These are phyloP conservation scores for Spongospora subterranea DNA, from an alignment of 208 protist genomes.

Conservation along the genomic window DNA sequence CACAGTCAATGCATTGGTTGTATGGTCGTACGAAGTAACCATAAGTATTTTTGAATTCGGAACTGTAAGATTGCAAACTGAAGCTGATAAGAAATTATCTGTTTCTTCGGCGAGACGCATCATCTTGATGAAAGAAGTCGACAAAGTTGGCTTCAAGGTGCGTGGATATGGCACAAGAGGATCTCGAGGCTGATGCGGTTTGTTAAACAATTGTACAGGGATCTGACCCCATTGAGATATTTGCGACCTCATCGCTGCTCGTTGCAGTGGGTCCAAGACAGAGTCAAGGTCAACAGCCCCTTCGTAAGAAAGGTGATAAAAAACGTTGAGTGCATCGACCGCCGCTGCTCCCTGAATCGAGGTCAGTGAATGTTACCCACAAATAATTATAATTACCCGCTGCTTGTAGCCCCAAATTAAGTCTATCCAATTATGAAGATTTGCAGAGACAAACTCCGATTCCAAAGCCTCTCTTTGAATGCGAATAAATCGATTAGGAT, in stretches of 20 bases:
- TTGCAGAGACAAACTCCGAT: conserved; percentile 68
- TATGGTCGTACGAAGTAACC: conserved; percentile 24
- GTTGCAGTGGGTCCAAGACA: conserved; percentile 60
- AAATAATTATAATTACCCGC: conserved; percentile 59
- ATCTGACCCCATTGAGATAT: conserved; percentile 61
- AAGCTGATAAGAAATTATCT: background rate
- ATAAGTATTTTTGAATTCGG: background rate
- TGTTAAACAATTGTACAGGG: conserved; percentile 60
- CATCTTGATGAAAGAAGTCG: background rate
- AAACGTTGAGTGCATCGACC: conserved; percentile 83
- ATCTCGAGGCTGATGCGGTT: background rate
- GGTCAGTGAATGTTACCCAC: background rate
- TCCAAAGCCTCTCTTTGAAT: conserved; percentile 75
- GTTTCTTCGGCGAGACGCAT: background rate
- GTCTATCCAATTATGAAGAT: conserved; percentile 80
- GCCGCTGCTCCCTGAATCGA: conserved; percentile 77
- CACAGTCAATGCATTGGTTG: conserved; percentile 1
- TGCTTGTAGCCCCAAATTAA: conserved; percentile 79
- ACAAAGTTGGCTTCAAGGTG: background rate
- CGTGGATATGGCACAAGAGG: background rate
- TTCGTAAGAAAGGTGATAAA: conserved; percentile 71
- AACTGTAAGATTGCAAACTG: conserved; percentile 35
- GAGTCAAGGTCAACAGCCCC: conserved; percentile 63
- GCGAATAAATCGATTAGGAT: conserved; percentile 70
- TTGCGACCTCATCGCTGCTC: conserved; percentile 49